Percentiles rank a stretch among this genome's conserved stretches.
These are phyloP conservation scores for Entomortierella chlamydospora DNA, from an alignment of 192 early-diverging fungal species.

Conservation along the genomic window DNA sequence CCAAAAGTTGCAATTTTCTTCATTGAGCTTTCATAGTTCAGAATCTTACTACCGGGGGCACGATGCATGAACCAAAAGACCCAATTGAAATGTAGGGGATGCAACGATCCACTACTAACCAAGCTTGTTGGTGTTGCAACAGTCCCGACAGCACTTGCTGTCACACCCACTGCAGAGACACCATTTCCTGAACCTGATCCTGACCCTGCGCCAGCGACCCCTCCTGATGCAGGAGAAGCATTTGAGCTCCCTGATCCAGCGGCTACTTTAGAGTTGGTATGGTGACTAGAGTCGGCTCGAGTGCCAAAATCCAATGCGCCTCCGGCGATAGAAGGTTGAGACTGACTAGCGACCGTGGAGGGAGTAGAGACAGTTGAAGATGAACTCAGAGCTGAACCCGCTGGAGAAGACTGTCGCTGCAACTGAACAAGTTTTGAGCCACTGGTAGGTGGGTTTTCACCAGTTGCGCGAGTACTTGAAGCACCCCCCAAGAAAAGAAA, in stretches of 20 bases:
- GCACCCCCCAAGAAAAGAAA: neutral
- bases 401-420: constrained; percentile 35
- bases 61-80: constrained; percentile 97
- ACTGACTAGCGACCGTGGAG: neutral
- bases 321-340: constrained; percentile 16
- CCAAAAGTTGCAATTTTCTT: constrained; percentile 85
- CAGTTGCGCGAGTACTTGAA: constrained; percentile 24
- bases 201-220: constrained; percentile 1
- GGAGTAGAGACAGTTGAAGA: neutral
- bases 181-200: neutral
- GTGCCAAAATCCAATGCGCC: constrained; percentile 29
- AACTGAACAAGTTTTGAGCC: constrained; percentile 49
- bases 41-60: constrained; percentile 83
- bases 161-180: neutral
- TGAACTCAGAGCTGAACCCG: neutral
- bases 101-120: constrained; percentile 38
- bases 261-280: neutral
- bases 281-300: neutral
- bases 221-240: neutral
- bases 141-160: neutral
- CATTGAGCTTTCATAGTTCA: constrained; percentile 91
- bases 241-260: neutral
- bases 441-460: constrained; percentile 17
- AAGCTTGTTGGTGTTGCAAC: neutral
- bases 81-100: constrained; percentile 85